phyloP scores from a whole-genome alignment of 371 early-diverging fungal species.

The Mucor sp. region DNA sequence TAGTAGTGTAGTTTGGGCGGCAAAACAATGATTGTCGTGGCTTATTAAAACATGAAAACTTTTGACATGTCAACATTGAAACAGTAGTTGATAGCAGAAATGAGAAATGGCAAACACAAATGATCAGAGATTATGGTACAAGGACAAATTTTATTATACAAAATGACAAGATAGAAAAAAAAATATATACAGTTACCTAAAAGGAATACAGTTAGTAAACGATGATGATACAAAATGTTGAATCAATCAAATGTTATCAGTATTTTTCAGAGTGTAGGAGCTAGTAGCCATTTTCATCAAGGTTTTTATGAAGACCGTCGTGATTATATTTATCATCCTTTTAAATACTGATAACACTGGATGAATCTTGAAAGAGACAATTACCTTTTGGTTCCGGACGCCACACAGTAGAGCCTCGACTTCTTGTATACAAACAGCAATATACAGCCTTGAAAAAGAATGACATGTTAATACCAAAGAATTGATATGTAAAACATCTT shows the following conservation, averaged over 20 bases:
- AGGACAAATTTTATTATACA: neutral
- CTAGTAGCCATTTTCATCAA: conserved; percentile 48
- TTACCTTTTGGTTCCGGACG: neutral
- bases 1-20: too few species aligned
- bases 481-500: neutral
- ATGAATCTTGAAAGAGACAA: neutral
- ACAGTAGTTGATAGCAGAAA: neutral
- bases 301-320: conserved; percentile 53
- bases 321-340: conserved; percentile 44
- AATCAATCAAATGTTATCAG: neutral
- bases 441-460: neutral
- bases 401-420: neutral
- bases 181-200: neutral
- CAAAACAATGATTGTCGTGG: neutral
- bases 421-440: neutral
- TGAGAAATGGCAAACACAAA: neutral
- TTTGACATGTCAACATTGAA: neutral
- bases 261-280: conserved; percentile 31
- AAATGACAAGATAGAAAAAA: neutral
- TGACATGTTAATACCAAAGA: conserved; percentile 4
- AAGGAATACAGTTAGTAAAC: neutral
- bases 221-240: too few species aligned
- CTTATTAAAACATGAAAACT: neutral
- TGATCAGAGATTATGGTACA: neutral
- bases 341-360: neutral